These are phyloP conservation scores for Teunomyces gatunensis DNA, from an alignment of 805 yeast species.

Conservation along the genomic window DNA sequence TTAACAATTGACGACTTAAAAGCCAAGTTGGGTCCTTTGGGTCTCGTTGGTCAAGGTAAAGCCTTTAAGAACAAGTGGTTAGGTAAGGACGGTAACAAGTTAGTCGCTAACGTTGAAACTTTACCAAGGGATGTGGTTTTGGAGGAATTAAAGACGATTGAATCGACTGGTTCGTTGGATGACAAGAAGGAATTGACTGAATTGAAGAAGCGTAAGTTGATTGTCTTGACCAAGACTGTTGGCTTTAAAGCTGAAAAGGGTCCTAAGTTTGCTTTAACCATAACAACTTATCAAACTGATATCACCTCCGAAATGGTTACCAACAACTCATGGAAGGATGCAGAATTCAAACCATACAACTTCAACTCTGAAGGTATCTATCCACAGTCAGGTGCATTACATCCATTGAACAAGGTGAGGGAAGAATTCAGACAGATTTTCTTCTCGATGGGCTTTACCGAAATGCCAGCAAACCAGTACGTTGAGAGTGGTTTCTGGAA, in stretches of 20 bases:
- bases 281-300: slow-evolving; percentile 85
- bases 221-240: slow-evolving; percentile 64
- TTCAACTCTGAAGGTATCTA: slow-evolving; percentile 91
- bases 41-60: slow-evolving; percentile 92
- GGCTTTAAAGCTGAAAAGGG: slow-evolving; percentile 81
- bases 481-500: slow-evolving; percentile 99
- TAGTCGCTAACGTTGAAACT: slow-evolving; percentile 57
- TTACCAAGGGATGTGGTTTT: slow-evolving; percentile 69
- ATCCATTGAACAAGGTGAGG: slow-evolving; percentile 93
- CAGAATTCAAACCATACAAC: slow-evolving; percentile 91
- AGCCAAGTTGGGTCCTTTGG: slow-evolving; percentile 73
- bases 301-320: slow-evolving; percentile 90
- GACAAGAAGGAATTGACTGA: slow-evolving; percentile 73
- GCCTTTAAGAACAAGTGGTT: slow-evolving; percentile 99
- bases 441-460: slow-evolving; percentile 97
- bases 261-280: slow-evolving; percentile 74
- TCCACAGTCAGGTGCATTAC: slow-evolving; percentile 89
- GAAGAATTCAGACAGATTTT: slow-evolving; percentile 98
- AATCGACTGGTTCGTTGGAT: slow-evolving; percentile 51
- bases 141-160: slow-evolving; percentile 56
- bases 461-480: slow-evolving; percentile 98
- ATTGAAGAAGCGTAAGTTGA: slow-evolving; percentile 90
- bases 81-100: slow-evolving; percentile 76
- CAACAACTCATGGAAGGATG: slow-evolving; percentile 76
- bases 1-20: slow-evolving; percentile 76